Conservation (phyloP, 257 asterid species). For the Solanum sejunctum region DNA sequence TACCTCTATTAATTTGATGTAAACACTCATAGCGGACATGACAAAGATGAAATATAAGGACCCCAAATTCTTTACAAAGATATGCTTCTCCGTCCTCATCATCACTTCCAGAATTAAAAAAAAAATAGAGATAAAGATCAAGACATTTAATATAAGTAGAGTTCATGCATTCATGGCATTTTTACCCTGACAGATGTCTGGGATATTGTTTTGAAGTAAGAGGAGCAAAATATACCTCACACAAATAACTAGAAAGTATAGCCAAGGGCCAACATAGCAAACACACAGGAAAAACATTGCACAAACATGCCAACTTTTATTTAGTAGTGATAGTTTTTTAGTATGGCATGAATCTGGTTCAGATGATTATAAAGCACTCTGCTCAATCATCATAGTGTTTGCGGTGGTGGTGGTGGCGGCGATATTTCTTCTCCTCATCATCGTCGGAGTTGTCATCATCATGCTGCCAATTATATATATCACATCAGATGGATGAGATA, state of each 20-base stretch:
- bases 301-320: conserved; percentile 1
- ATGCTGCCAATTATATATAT: conserved; percentile 15
- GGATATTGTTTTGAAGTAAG: not conserved
- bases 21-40: not conserved
- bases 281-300: not conserved
- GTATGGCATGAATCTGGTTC: not conserved
- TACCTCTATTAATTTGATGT: not conserved
- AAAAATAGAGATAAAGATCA: not conserved
- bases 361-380: not conserved
- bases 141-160: not conserved
- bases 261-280: not conserved
- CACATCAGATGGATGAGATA: not conserved
- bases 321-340: not conserved
- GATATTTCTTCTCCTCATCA: conserved; percentile 16
- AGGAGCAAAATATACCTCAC: not conserved
- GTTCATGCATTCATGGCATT: not conserved
- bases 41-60: not conserved
- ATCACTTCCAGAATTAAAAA: not conserved
- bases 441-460: conserved; percentile 16
- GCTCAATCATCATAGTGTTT: conserved; percentile 32
- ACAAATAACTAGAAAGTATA: not conserved
- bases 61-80: too few species aligned
- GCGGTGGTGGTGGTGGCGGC: conserved; percentile 13
- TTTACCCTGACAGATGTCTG: not conserved
- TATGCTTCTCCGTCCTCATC: not conserved